Evolutionary conservation across 306 rosid genomes (phyloP), one percentile per base, ranked within the genome.

Genomic region (Parietaria judaica): DNA sequence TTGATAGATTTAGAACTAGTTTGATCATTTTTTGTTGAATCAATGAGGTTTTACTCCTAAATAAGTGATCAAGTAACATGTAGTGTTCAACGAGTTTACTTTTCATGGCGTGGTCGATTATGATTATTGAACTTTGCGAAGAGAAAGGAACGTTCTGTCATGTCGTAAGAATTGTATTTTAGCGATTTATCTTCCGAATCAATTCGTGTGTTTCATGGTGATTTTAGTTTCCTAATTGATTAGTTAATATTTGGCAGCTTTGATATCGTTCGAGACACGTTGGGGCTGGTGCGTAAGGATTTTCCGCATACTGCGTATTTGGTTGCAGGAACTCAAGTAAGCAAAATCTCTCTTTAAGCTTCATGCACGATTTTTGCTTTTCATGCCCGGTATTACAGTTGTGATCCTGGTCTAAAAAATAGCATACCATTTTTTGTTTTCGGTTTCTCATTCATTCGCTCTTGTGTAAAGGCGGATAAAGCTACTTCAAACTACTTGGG

Each of bases 321-420:
- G 64, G 71, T 92, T 52, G 79, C 99, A 6, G 99, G 99, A 66
- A 88, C 99, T 62, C 99, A 92, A 90, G 95, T 92, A 65, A 76
- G 72, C 35, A 58, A 64, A 70, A 56, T 51, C 56, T 65, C 60
- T 41, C 6, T 38, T 58, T 6, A 12, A 34, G 4, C 3, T 13
- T 43, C 4, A 34, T 57, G 46, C 5, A 16, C 35, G 15, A 6
- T 66, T 6, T 46, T 45, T 6, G 71, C 49, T 58, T 39, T 58
- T 4, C 6, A 14, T n/a, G 47, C 23, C 31, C 39, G 38, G 10
- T 2, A 16, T 14, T 8, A 52, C 31, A 23, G 2, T 23, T 23
- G 31, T 23, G 31, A 23, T 23, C 31, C 31, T 23, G 31, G 31
- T 23, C 31, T 23, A 23, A 1, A 23, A 23, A 23, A 23, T 23